A percentile compares a stretch with the other conserved stretches of the same genome.
These are phyloP conservation scores for Zalaria obscura DNA, from an alignment of 2,329 filamentous ascomycete species.

Conservation along the genomic window DNA sequence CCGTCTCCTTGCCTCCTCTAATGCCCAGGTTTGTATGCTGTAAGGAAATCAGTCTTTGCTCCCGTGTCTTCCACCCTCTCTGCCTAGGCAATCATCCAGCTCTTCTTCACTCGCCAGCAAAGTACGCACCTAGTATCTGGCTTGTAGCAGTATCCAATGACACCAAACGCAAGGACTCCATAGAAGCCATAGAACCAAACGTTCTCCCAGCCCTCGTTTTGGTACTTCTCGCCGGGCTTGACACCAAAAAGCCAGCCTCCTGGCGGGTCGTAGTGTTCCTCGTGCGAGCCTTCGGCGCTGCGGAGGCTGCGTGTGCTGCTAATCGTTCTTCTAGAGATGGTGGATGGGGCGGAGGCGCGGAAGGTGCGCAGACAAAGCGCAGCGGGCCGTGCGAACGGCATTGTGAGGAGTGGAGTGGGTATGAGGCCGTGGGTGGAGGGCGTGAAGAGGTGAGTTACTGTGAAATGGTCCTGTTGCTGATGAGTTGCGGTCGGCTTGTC, in stretches of 20 bases:
- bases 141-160: conserved; percentile 85
- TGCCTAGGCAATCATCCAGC: neutral
- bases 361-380: neutral
- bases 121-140: conserved; percentile 88
- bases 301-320: conserved; percentile 7
- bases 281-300: conserved; percentile 49
- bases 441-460: conserved; percentile 1
- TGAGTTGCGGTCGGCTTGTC: too few species aligned
- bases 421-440: neutral
- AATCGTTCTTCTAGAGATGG: neutral
- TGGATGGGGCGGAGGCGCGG: neutral
- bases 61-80: neutral
- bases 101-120: conserved; percentile 2
- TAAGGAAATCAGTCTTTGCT: conserved; percentile 9
- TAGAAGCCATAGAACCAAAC: conserved; percentile 75
- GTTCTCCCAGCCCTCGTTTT: conserved; percentile 93
- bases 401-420: neutral
- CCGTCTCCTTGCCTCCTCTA: conserved; percentile 89
- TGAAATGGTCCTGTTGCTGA: too few species aligned
- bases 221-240: conserved; percentile 86
- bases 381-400: neutral
- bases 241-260: conserved; percentile 87
- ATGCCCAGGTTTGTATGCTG: conserved; percentile 98
- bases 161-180: conserved; percentile 58
- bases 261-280: conserved; percentile 76